Evolutionary conservation across 345 rosid genomes (phyloP).

Genomic region (Ailanthus altissimus): DNA sequence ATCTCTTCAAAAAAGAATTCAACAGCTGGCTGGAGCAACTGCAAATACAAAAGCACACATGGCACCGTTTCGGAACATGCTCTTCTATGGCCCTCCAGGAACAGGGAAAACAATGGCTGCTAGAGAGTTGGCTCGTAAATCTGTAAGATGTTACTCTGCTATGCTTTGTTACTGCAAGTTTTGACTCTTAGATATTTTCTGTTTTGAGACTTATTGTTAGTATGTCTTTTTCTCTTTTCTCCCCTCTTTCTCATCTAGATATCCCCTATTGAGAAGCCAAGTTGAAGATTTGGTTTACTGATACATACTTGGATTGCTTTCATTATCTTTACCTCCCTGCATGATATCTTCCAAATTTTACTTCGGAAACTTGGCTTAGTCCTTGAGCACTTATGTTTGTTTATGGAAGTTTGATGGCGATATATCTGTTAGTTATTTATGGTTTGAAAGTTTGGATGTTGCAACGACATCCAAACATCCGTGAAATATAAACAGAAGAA

Average conservation of each 20-base stretch:
- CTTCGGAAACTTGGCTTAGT: not conserved
- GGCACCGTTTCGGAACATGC: constrained; percentile 95
- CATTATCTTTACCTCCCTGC: not conserved
- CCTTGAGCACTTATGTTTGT: not conserved
- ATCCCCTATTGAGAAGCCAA: not conserved
- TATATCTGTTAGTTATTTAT: not conserved
- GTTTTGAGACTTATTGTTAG: constrained; percentile 2
- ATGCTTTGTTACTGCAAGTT: not conserved
- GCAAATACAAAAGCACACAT: constrained; percentile 96
- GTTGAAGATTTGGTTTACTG: not conserved
- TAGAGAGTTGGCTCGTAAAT: constrained; percentile 82
- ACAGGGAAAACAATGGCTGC: constrained; percentile 99
- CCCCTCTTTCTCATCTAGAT: not conserved
- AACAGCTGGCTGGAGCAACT: constrained; percentile 85
- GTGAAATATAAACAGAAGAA: constrained; percentile 7
- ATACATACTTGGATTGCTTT: not conserved
- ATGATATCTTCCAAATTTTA: not conserved
- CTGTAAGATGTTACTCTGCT: constrained; percentile 55
- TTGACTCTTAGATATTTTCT: not conserved
- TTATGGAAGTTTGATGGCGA: not conserved
- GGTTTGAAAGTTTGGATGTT: not conserved
- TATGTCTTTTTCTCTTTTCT: not conserved
- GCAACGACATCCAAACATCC: not conserved
- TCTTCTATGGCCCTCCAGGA: constrained; percentile 98
- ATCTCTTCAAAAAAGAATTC: constrained; percentile 80